Conservation (phyloP, 208 protist species). For the Acanthamoeba lugdunensis region DNA sequence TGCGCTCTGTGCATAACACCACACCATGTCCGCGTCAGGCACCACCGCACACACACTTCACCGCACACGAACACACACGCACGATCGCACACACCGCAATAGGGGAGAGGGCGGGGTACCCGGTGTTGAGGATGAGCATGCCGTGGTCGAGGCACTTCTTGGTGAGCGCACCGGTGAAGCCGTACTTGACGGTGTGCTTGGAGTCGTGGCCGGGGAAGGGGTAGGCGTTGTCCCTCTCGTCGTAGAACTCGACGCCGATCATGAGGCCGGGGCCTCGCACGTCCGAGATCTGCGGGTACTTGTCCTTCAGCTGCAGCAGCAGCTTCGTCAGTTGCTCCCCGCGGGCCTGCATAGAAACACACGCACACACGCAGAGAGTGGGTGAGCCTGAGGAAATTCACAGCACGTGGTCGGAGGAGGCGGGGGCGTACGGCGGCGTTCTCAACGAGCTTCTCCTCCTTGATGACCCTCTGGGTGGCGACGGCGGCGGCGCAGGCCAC, state of each 20-base stretch:
- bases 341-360: background rate
- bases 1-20: constrained; percentile 36
- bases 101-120: background rate
- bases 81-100: too few relatives aligned
- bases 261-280: constrained; percentile 79
- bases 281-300: constrained; percentile 72
- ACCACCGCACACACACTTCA: background rate
- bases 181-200: constrained; percentile 65
- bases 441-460: constrained; percentile 82
- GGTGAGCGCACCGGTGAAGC: constrained; percentile 42
- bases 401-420: too few relatives aligned
- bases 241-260: constrained; percentile 80
- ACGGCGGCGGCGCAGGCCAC: constrained; percentile 84
- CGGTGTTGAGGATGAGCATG: constrained; percentile 77
- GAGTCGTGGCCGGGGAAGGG: constrained; percentile 55
- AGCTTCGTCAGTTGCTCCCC: constrained; percentile 73
- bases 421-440: constrained; percentile 77
- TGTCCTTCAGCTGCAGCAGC: constrained; percentile 62
- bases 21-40: background rate
- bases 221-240: constrained; percentile 61
- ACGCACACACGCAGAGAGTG: background rate
- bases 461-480: constrained; percentile 83
- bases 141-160: constrained; percentile 44
- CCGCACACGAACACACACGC: too few relatives aligned
- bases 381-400: too few relatives aligned